Evolutionary conservation across 139 green algal species (phyloP), one percentile per base, ranked within the genome.

Genomic region (Parachlorella kessleri): DNA sequence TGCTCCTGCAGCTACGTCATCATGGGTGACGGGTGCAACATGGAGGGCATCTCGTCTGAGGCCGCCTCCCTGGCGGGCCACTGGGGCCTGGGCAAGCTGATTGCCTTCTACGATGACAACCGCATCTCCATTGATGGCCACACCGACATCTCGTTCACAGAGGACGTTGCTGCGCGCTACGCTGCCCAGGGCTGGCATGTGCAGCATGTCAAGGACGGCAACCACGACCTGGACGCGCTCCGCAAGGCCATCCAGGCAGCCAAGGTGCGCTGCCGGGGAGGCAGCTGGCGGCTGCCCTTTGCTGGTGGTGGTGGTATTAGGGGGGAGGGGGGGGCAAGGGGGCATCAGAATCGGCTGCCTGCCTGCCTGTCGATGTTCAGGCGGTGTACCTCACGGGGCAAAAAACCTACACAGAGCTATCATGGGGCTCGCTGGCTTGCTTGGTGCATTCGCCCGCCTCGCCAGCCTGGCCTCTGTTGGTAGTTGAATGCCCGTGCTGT

Each of bases 61-160:
- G 95, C 94, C 55, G 94, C 80, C 78, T 99, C 96, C 65, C 88
- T 99, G 77, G 97, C 97, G 4, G 97, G 95, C 75, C 97, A 99
- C 91, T 98, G 94, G 96, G 96, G 95, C 76, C 94, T 99, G 76
- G 95, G 95, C 92, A 99, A 99, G 95, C 93, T 99, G 26, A 99
- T 99, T 86, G 92, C 88, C 23, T 89, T 99, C 76, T 99, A 99
- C 88, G 97, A 99, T 81, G 95, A 99, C 94, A 99, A 99, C 96
- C 90, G 95, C 66, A 99, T 99, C 89, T 98, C 96, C 85, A 99
- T 99, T 74, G 97, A 99, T 78, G 97, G 97, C 72, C 88, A 98
- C 93, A 98, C 97, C 24, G 93, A 98, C 72, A 98, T 99, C 90
- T 96, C 94, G 48, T 99, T 99, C 95, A 99, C 97, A 35, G 97